Evolutionary conservation across 2,329 filamentous ascomycete genomes (phyloP).

Genomic region (Aspergillus phoenicis): DNA sequence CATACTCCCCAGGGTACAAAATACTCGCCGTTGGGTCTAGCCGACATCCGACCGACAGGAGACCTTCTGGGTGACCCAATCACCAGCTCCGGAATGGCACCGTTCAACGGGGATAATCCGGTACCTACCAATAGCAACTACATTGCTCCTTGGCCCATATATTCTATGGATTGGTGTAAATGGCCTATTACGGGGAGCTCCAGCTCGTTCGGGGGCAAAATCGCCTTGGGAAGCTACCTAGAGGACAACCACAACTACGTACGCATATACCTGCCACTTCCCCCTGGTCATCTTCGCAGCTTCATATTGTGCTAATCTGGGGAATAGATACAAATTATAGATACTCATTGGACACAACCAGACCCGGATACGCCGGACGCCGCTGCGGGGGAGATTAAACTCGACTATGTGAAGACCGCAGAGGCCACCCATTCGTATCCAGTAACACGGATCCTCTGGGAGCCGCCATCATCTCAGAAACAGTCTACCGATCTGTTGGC

Average conservation of each 20-base stretch:
- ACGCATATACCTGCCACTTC: conserved; percentile 35
- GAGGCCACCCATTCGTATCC: conserved; percentile 98
- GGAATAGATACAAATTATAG: conserved; percentile 89
- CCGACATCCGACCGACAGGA: conserved; percentile 85
- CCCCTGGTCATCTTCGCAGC: conserved; percentile 9
- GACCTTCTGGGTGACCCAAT: conserved; percentile 75
- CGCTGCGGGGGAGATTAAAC: conserved; percentile 61
- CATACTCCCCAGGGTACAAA: conserved; percentile 63
- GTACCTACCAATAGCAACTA: conserved; percentile 83
- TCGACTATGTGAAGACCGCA: conserved; percentile 91
- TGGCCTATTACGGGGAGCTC: conserved; percentile 74
- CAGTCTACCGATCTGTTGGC: conserved; percentile 92
- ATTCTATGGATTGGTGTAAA: conserved; percentile 99
- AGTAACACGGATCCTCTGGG: conserved; percentile 92
- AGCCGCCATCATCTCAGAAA: conserved; percentile 91
- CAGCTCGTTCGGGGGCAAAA: conserved; percentile 74
- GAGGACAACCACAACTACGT: conserved; percentile 99
- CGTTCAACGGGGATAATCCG: conserved; percentile 64
- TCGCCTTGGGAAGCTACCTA: conserved; percentile 92
- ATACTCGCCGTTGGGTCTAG: conserved; percentile 86
- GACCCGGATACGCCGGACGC: conserved; percentile 70
- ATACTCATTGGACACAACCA: conserved; percentile 76
- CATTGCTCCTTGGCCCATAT: conserved; percentile 89
- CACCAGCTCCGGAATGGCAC: conserved; percentile 59
- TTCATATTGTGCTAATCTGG: conserved; percentile 19